These are phyloP conservation scores for Penicillium goetzii DNA, from an alignment of 495 filamentous ascomycete genomes.

Conservation along the genomic window DNA sequence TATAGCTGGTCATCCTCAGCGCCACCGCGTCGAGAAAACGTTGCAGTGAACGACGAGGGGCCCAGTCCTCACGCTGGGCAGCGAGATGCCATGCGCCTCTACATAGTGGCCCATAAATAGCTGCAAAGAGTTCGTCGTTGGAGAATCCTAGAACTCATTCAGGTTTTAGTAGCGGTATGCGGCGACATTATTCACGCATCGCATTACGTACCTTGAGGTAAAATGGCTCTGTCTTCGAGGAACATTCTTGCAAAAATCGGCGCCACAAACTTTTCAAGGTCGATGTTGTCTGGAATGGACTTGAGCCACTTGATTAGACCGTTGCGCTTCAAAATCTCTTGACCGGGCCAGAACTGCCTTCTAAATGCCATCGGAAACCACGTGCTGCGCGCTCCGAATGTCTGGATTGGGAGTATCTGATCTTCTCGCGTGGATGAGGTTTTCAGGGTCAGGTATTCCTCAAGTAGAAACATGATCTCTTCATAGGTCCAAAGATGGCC, in stretches of 20 bases:
- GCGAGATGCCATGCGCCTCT: slow-evolving; percentile 4
- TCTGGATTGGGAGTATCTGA: not conserved
- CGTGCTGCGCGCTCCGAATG: not conserved
- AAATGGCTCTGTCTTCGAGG: not conserved
- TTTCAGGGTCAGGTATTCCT: not conserved
- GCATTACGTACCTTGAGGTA: not conserved
- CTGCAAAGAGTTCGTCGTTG: not conserved
- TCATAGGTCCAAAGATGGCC: not conserved
- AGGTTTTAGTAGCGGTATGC: not conserved
- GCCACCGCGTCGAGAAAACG: too few species aligned
- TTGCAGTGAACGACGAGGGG: not conserved
- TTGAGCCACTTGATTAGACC: not conserved
- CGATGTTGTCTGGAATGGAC: not conserved
- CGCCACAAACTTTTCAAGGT: not conserved
- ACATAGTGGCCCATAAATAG: slow-evolving; percentile 9
- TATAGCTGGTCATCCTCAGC: too few species aligned
- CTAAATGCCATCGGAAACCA: not conserved
- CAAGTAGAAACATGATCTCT: not conserved
- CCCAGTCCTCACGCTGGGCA: not conserved
- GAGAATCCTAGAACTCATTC: not conserved
- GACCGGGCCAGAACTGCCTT: not conserved
- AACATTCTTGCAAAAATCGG: not conserved
- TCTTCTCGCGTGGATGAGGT: not conserved
- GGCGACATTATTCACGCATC: not conserved
- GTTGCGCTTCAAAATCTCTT: not conserved